Evolutionary conservation across 768 basidiomycete genomes (phyloP).

Genomic region (Suillus placidus): DNA sequence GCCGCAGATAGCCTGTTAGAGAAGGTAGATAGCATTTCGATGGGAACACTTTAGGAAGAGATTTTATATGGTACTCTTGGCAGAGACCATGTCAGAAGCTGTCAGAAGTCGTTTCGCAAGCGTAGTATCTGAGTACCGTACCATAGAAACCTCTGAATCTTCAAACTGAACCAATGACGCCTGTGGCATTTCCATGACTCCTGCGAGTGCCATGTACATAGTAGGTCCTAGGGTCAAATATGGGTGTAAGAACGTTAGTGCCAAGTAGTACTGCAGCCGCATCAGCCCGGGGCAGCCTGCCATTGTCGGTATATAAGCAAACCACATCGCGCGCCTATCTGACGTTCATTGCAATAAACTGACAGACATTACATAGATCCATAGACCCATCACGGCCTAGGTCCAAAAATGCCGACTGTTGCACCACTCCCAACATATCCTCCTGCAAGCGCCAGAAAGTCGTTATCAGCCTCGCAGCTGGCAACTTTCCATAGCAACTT

Average conservation of each 20-base stretch:
- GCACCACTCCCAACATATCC: constrained; percentile 58
- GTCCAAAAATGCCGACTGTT: constrained; percentile 30
- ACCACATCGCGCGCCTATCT: neutral
- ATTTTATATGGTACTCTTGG: neutral
- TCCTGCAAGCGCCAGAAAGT: constrained; percentile 47
- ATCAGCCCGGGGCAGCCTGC: too few species aligned
- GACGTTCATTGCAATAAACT: neutral
- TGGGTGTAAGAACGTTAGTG: neutral
- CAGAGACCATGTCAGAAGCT: neutral
- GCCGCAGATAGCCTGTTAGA: neutral
- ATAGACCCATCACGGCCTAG: neutral
- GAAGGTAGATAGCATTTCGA: neutral
- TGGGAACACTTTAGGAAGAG: neutral
- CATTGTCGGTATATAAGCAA: neutral
- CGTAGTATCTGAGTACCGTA: neutral
- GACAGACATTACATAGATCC: neutral
- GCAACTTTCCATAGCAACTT: constrained; percentile 51
- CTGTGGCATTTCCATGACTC: neutral
- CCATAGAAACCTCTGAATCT: neutral
- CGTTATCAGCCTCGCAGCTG: constrained; percentile 54
- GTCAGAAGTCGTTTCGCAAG: neutral
- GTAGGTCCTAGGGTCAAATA: neutral
- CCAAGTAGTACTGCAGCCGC: too few species aligned
- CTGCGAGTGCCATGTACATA: neutral
- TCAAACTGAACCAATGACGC: neutral